A percentile compares a stretch with the other conserved stretches of the same genome.
phyloP scores from a whole-genome alignment of 1,139 yeast species.

The Diutina pseudorugosa region DNA sequence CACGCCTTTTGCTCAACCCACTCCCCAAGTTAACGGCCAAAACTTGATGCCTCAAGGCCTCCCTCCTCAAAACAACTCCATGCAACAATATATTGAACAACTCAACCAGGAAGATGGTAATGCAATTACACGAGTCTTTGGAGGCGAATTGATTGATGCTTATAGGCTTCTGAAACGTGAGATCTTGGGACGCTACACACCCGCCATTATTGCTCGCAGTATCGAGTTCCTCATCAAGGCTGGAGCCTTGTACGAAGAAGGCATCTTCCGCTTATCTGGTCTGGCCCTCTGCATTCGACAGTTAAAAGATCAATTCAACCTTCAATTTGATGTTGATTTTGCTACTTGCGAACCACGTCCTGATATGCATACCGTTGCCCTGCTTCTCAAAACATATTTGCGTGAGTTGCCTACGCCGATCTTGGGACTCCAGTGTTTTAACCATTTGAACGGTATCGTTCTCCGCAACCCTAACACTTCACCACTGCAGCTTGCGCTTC shows the following conservation, averaged over 20 bases:
- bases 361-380: conserved; percentile 72
- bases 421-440: conserved; percentile 39
- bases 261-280: conserved; percentile 84
- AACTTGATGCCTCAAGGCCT: neutral
- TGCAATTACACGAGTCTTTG: conserved; percentile 40
- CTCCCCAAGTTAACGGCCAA: neutral
- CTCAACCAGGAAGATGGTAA: conserved; percentile 26
- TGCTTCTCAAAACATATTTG: conserved; percentile 60
- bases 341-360: conserved; percentile 17
- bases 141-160: conserved; percentile 47
- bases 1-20: neutral
- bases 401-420: conserved; percentile 59
- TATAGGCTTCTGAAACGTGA: conserved; percentile 35
- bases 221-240: conserved; percentile 53
- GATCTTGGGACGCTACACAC: conserved; percentile 39
- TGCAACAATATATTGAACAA: conserved; percentile 27
- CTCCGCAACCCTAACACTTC: conserved; percentile 12
- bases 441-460: conserved; percentile 19
- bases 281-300: conserved; percentile 68
- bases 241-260: conserved; percentile 77
- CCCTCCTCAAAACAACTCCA: conserved; percentile 5
- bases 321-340: conserved; percentile 58
- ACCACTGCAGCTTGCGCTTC: conserved; percentile 17
- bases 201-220: conserved; percentile 71
- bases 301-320: conserved; percentile 59